phyloP scores from a whole-genome alignment of 768 basidiomycete species.

The Thelephora ganbajun region DNA sequence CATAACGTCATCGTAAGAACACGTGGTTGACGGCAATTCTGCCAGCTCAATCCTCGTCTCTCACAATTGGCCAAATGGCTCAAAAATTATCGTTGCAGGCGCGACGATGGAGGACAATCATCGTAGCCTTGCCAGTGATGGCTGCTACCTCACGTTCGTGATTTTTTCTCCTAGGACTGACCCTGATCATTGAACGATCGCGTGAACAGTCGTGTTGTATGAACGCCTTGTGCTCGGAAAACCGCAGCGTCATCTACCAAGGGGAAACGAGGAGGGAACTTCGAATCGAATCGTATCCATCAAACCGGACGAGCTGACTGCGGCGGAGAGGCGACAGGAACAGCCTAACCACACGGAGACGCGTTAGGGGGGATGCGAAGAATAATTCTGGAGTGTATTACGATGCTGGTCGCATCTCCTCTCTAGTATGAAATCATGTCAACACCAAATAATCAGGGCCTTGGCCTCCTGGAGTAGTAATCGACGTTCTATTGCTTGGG shows the following conservation, averaged over 20 bases:
- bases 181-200: constrained; percentile 1
- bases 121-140: constrained; percentile 51
- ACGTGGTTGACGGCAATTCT: neutral
- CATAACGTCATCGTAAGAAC: neutral
- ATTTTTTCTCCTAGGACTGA: constrained; percentile 1
- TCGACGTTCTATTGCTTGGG: constrained; percentile 6
- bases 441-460: constrained; percentile 2
- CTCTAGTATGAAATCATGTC: neutral
- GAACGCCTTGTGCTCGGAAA: constrained; percentile 45
- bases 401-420: neutral
- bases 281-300: neutral
- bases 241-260: constrained; percentile 27
- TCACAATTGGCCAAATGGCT: constrained; percentile 7
- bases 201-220: constrained; percentile 43
- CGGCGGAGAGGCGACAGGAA: neutral
- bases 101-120: constrained; percentile 35
- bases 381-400: neutral
- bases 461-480: too few relatives aligned
- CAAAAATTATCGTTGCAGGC: constrained; percentile 29
- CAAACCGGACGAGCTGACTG: constrained; percentile 1
- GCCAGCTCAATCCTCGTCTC: neutral
- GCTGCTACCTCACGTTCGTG: constrained; percentile 47
- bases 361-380: neutral
- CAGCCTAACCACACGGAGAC: neutral
- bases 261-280: constrained; percentile 8